Percentiles rank a stretch among this genome's conserved stretches.
Conservation (phyloP, 2,329 filamentous ascomycete genomes). For the Diaporthe ilicicola region DNA sequence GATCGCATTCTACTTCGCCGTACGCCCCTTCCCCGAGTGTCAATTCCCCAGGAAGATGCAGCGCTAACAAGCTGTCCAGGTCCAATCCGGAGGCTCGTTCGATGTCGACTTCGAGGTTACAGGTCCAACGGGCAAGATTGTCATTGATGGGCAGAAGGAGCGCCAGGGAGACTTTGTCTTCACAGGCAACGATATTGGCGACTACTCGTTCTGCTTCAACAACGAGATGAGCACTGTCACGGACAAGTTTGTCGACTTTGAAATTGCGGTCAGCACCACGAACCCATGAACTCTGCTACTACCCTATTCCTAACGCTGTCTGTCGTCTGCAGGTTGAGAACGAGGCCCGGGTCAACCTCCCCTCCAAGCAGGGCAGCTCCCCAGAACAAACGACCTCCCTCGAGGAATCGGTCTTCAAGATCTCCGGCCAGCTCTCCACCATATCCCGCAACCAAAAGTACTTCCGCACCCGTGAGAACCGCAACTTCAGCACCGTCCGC, state of each 20-base stretch:
- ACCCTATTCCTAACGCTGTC: constrained; percentile 24
- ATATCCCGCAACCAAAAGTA: constrained; percentile 99
- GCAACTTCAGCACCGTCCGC: constrained; percentile 97
- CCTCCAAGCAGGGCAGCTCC: constrained; percentile 86
- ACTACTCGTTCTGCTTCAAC: constrained; percentile 98
- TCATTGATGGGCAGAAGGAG: constrained; percentile 88
- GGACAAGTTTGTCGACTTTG: constrained; percentile 97
- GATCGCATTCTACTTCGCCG: constrained; percentile 98
- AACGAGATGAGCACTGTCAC: constrained; percentile 98
- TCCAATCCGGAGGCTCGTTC: constrained; percentile 98
- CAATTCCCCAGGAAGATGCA: background rate
- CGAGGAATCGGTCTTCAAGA: constrained; percentile 94
- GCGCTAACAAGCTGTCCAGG: constrained; percentile 59
- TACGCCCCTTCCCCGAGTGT: constrained; percentile 55
- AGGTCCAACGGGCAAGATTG: constrained; percentile 80
- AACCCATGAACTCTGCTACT: background rate
- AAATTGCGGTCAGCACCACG: constrained; percentile 78
- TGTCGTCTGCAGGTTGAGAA: constrained; percentile 78
- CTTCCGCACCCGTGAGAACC: constrained; percentile 98
- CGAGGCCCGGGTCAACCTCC: constrained; percentile 81
- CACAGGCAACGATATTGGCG: constrained; percentile 85
- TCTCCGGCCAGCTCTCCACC: constrained; percentile 91
- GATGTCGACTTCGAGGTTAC: constrained; percentile 93
- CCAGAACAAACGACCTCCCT: constrained; percentile 89
- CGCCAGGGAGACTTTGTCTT: constrained; percentile 98